These are phyloP conservation scores for Artemisia annua DNA, from an alignment of 129 eudicot species.

Conservation along the genomic window DNA sequence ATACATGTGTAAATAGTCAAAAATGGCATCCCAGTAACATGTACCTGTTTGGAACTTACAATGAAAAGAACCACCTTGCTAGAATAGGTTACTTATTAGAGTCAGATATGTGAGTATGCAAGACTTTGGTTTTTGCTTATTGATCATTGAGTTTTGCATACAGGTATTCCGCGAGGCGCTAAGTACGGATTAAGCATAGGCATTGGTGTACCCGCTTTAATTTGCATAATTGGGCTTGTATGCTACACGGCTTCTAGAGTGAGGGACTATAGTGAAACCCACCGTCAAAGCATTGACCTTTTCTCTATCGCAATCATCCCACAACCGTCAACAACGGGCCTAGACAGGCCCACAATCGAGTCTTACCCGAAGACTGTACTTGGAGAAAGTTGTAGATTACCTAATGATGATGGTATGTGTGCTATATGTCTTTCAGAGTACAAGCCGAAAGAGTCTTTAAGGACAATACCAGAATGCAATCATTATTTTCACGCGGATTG, in stretches of 20 bases:
- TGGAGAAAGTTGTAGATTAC: constrained; percentile 55
- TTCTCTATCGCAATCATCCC: constrained; percentile 28
- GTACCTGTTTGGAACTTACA: constrained; percentile 5
- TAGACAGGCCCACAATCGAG: constrained; percentile 46
- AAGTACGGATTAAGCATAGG: constrained; percentile 40
- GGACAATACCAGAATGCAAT: constrained; percentile 74
- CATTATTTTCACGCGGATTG: constrained; percentile 79
- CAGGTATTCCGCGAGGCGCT: constrained; percentile 32
- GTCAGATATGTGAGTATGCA: neutral
- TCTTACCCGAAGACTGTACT: constrained; percentile 49
- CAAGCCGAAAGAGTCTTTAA: constrained; percentile 62
- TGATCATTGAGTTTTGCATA: neutral
- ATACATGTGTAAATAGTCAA: neutral
- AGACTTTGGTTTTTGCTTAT: neutral
- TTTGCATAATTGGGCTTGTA: constrained; percentile 22
- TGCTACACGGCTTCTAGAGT: constrained; percentile 20
- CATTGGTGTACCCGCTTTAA: constrained; percentile 24
- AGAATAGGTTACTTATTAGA: neutral
- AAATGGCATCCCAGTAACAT: neutral
- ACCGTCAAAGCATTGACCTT: constrained; percentile 28
- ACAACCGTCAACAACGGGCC: constrained; percentile 34
- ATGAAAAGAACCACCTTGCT: constrained; percentile 1
- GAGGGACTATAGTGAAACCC: neutral
- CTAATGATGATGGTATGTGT: constrained; percentile 50
- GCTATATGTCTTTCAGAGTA: constrained; percentile 82